These are phyloP conservation scores for Aspergillus flavus DNA, from an alignment of 2,329 filamentous ascomycete genomes.

Conservation along the genomic window DNA sequence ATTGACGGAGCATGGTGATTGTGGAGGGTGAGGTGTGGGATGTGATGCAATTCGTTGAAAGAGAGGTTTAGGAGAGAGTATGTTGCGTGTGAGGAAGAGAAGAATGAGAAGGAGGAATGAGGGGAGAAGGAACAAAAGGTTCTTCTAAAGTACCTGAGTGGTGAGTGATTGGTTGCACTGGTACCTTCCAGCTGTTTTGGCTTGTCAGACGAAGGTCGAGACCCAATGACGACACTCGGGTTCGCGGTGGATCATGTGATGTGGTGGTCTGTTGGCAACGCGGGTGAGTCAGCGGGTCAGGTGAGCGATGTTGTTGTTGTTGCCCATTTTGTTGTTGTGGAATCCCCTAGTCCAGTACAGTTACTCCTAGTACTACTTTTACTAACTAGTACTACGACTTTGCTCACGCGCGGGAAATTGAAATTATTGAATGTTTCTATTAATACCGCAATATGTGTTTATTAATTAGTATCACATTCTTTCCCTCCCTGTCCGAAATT, in stretches of 20 bases:
- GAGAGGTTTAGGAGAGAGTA: neutral
- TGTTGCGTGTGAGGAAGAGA: constrained; percentile 1
- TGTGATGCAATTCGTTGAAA: neutral
- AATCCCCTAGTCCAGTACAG: neutral
- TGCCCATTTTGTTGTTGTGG: neutral
- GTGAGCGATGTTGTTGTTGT: constrained; percentile 1
- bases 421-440: constrained; percentile 1
- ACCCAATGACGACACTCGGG: constrained; percentile 16
- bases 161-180: neutral
- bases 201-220: neutral
- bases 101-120: constrained; percentile 2
- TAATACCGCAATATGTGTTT: neutral
- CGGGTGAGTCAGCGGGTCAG: constrained; percentile 15
- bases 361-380: neutral
- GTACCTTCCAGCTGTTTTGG: neutral
- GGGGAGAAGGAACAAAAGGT: neutral
- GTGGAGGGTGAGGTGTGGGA: constrained; percentile 1
- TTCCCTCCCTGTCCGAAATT: neutral
- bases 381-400: neutral
- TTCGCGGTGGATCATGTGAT: constrained; percentile 13
- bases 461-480: neutral
- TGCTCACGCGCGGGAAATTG: neutral
- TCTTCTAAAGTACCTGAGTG: neutral
- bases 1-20: constrained; percentile 66
- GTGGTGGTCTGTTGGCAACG: neutral